A percentile compares a stretch with the other conserved stretches of the same genome.
These are phyloP conservation scores for Aspergillus novofumigatus DNA, from an alignment of 2,329 filamentous ascomycete species.

Conservation along the genomic window DNA sequence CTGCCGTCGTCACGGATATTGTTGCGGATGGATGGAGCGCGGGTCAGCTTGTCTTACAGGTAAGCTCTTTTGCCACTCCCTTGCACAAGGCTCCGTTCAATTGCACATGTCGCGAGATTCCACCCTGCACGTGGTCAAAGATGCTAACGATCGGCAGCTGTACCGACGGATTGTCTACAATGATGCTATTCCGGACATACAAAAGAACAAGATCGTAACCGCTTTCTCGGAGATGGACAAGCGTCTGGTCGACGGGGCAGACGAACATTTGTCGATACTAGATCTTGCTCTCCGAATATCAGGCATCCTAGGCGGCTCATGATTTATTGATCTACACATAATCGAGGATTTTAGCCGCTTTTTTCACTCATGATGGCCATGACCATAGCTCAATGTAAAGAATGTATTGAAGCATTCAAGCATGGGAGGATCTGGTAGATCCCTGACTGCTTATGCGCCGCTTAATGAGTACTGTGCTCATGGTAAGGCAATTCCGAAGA, in stretches of 20 bases:
- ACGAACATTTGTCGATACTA: slow-evolving; percentile 88
- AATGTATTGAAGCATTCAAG: not conserved
- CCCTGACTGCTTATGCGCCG: not conserved
- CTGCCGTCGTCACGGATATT: slow-evolving; percentile 79
- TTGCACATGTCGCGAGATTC: too few relatives aligned
- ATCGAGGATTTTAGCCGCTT: too few relatives aligned
- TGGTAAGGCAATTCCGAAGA: not conserved
- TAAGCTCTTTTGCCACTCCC: slow-evolving; percentile 34
- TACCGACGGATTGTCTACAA: slow-evolving; percentile 81
- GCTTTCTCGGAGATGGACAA: slow-evolving; percentile 95
- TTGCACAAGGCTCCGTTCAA: not conserved
- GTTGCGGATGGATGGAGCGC: slow-evolving; percentile 97
- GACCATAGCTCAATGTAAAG: not conserved
- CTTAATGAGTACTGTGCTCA: not conserved
- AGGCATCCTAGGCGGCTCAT: slow-evolving; percentile 54
- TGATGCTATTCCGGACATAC: slow-evolving; percentile 73
- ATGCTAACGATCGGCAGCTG: slow-evolving; percentile 15
- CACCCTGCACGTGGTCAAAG: not conserved
- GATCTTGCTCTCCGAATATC: slow-evolving; percentile 81
- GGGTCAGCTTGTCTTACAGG: slow-evolving; percentile 77
- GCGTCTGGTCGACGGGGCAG: slow-evolving; percentile 85
- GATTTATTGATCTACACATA: slow-evolving; percentile 4
- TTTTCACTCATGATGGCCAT: not conserved
- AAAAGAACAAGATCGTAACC: slow-evolving; percentile 86
- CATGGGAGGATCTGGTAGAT: too few relatives aligned